phyloP scores from a whole-genome alignment of 257 asterid species.

The Solanum infundibuliforme region DNA sequence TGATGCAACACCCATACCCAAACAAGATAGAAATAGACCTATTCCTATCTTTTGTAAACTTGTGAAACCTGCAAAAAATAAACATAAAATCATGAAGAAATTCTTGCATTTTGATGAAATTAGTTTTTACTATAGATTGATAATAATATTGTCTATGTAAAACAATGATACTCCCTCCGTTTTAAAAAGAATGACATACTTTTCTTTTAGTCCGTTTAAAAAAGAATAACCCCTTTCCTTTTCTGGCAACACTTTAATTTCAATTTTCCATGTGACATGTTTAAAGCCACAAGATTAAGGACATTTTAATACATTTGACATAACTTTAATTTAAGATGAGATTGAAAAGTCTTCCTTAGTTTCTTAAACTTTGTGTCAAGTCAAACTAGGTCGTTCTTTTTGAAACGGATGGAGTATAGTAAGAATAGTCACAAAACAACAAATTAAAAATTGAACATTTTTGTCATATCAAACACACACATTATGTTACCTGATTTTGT shows the following conservation, averaged over 20 bases:
- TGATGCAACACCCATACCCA: constrained; percentile 36
- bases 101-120: neutral
- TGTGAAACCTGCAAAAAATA: constrained; percentile 16
- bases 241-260: neutral
- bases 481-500: constrained; percentile 25
- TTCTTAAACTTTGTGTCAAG: neutral
- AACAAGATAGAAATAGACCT: constrained; percentile 23
- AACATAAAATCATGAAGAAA: neutral
- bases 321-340: neutral
- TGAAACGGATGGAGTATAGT: neutral
- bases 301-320: neutral
- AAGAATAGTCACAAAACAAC: neutral
- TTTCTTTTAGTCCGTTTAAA: neutral
- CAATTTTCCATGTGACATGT: neutral
- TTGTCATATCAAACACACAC: neutral
- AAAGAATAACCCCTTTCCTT: neutral
- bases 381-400: neutral
- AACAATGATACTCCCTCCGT: neutral
- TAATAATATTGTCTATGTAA: neutral
- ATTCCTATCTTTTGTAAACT: constrained; percentile 28
- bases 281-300: neutral
- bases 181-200: neutral
- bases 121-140: neutral
- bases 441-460: neutral
- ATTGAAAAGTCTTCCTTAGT: neutral